A percentile compares a stretch with the other conserved stretches of the same genome.
Evolutionary conservation across 768 basidiomycete genomes (phyloP).

Genomic region (Cubamyces sp.): DNA sequence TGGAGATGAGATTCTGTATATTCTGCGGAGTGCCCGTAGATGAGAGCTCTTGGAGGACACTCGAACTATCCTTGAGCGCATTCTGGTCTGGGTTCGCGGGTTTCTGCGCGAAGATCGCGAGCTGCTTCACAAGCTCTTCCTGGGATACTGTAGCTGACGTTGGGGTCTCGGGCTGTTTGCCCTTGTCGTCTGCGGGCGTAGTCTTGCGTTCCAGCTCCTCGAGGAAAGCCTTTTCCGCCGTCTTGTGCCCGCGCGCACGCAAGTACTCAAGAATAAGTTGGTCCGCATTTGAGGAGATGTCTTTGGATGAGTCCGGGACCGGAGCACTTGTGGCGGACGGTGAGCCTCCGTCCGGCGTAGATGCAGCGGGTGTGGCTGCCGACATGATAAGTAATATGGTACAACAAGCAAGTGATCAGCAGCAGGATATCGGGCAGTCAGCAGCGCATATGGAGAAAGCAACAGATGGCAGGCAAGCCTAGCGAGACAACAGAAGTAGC

Average conservation of each 20-base stretch:
- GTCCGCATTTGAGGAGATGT: slow-evolving; percentile 45
- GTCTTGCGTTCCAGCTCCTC: slow-evolving; percentile 41
- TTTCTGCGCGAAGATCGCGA: slow-evolving; percentile 72
- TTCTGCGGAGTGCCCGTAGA: slow-evolving; percentile 71
- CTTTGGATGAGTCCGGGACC: slow-evolving; percentile 46
- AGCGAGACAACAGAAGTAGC: not conserved
- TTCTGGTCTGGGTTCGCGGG: slow-evolving; percentile 70
- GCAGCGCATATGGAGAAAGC: slow-evolving; percentile 3
- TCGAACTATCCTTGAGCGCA: slow-evolving; percentile 65
- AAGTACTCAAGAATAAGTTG: slow-evolving; percentile 53
- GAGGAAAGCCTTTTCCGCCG: slow-evolving; percentile 47
- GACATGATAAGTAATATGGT: slow-evolving; percentile 42
- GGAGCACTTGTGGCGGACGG: slow-evolving; percentile 41
- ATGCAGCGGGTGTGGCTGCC: slow-evolving; percentile 52
- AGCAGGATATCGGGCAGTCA: not conserved
- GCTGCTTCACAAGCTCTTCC: slow-evolving; percentile 59
- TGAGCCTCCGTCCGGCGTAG: slow-evolving; percentile 49
- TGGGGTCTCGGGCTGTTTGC: slow-evolving; percentile 36
- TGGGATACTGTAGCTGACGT: slow-evolving; percentile 37
- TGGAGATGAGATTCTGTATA: slow-evolving; percentile 77
- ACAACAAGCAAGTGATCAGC: slow-evolving; percentile 10
- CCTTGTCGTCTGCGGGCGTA: slow-evolving; percentile 39
- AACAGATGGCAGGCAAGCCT: not conserved
- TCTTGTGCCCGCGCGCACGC: slow-evolving; percentile 48
- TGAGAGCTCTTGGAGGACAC: slow-evolving; percentile 68